These are phyloP conservation scores for Pseudogymnoascus sp. DNA, from an alignment of 2,329 filamentous ascomycete genomes.

Conservation along the genomic window DNA sequence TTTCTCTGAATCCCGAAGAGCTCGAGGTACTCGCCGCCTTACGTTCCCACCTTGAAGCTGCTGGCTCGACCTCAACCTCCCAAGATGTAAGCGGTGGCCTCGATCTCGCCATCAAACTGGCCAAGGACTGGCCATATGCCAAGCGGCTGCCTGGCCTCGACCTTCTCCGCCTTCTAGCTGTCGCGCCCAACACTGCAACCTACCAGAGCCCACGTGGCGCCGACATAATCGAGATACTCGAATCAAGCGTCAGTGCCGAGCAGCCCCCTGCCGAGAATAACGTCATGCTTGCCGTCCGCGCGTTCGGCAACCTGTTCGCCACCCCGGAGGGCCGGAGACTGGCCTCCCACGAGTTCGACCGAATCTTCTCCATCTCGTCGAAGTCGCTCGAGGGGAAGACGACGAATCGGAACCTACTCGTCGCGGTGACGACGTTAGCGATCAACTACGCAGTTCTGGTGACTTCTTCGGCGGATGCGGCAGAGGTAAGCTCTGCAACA, in stretches of 20 bases:
- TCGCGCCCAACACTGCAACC: conserved; percentile 58
- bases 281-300: conserved; percentile 77
- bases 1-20: conserved; percentile 67
- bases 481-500: conserved; percentile 25
- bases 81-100: conserved; percentile 49
- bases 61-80: conserved; percentile 28
- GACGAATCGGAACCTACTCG: conserved; percentile 71
- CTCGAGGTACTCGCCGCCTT: conserved; percentile 55
- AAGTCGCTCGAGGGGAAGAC: conserved; percentile 57
- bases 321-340: conserved; percentile 63
- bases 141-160: conserved; percentile 81
- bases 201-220: conserved; percentile 45
- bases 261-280: conserved; percentile 66
- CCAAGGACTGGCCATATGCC: conserved; percentile 71
- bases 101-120: conserved; percentile 61
- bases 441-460: conserved; percentile 81
- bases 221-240: conserved; percentile 55
- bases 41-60: conserved; percentile 55
- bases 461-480: conserved; percentile 29
- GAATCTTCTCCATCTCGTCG: conserved; percentile 42
- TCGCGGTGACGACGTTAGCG: conserved; percentile 73
- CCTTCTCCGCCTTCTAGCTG: conserved; percentile 74
- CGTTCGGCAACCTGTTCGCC: conserved; percentile 76
- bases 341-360: conserved; percentile 51
- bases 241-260: conserved; percentile 48